These are phyloP conservation scores for Syzygium oleosum DNA, from an alignment of 345 rosid species.

Conservation along the genomic window DNA sequence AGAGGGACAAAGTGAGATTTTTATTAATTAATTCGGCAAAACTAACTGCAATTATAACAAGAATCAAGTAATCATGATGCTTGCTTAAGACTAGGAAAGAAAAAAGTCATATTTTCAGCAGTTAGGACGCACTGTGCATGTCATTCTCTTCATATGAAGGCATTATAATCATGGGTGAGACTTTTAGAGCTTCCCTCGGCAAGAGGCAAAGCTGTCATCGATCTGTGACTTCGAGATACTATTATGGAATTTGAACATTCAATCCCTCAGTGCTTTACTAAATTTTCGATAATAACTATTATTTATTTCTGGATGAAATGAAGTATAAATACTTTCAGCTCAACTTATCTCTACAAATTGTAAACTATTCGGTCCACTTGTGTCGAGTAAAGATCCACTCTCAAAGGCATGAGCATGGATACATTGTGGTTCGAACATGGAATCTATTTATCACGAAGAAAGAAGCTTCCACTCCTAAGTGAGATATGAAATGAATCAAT, in stretches of 20 bases:
- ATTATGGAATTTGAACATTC: background rate
- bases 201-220: background rate
- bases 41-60: background rate
- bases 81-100: background rate
- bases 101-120: background rate
- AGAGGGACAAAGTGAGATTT: background rate
- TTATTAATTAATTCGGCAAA: background rate
- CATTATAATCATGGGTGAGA: background rate
- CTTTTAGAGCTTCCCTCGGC: background rate
- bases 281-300: background rate
- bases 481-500: background rate
- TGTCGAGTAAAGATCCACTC: background rate
- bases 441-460: background rate
- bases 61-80: background rate
- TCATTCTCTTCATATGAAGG: background rate
- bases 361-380: background rate
- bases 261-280: background rate
- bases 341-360: background rate
- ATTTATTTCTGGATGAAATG: background rate
- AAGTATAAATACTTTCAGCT: background rate
- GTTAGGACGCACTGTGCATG: background rate
- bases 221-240: background rate
- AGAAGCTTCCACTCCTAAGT: background rate
- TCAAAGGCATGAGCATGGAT: background rate
- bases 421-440: background rate